Evolutionary conservation across 345 rosid species (phyloP).

Genomic region (Linum usitatissimum): DNA sequence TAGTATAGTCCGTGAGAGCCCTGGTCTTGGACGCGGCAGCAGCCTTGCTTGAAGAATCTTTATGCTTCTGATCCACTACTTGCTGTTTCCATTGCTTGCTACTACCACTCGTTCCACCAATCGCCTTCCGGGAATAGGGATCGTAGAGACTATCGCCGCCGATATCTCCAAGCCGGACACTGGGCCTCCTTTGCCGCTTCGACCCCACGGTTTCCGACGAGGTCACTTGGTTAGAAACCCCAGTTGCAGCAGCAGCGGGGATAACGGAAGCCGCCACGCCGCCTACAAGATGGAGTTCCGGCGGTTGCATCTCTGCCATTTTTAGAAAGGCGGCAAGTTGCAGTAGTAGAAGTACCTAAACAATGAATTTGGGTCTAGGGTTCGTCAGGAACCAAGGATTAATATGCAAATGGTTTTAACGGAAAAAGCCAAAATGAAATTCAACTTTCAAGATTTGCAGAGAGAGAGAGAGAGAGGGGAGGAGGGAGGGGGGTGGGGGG

Average conservation of each 20-base stretch:
- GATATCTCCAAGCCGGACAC: conserved; percentile 84
- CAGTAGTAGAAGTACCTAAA: background rate
- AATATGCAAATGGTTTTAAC: background rate
- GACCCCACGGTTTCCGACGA: conserved; percentile 49
- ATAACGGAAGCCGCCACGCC: background rate
- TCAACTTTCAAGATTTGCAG: background rate
- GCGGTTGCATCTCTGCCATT: conserved; percentile 54
- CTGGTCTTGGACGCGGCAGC: conserved; percentile 35
- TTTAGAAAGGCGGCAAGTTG: conserved; percentile 7
- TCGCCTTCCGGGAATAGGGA: conserved; percentile 7
- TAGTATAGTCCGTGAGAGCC: conserved; percentile 37
- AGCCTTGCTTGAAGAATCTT: conserved; percentile 31
- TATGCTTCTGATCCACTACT: conserved; percentile 18
- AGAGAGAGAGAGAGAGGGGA: background rate
- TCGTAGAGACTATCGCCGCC: conserved; percentile 72
- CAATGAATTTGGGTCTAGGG: conserved; percentile 2
- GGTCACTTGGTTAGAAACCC: conserved; percentile 19
- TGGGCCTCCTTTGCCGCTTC: conserved; percentile 77
- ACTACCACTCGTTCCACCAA: background rate
- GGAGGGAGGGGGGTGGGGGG: no score
- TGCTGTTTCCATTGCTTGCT: conserved; percentile 14
- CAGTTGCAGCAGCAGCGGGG: background rate
- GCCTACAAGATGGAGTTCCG: conserved; percentile 25
- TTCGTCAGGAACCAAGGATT: conserved; percentile 1
- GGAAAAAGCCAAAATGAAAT: background rate